Evolutionary conservation across 805 yeast species (phyloP).

Genomic region (Candida takata): DNA sequence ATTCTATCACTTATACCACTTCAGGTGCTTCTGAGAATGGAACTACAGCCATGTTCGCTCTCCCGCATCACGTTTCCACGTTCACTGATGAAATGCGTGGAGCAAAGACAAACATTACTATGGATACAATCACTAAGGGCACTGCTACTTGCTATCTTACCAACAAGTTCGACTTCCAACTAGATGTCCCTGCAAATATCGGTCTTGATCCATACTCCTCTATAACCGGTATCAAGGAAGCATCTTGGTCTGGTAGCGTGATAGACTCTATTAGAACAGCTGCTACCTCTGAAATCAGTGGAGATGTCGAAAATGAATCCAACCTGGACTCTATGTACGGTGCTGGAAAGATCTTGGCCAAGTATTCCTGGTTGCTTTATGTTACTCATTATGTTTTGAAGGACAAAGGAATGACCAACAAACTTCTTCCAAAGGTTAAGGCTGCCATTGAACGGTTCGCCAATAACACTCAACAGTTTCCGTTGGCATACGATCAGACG

Average conservation of each 20-base stretch:
- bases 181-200: constrained; percentile 36
- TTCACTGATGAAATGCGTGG: constrained; percentile 27
- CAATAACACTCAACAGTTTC: constrained; percentile 58
- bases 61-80: constrained; percentile 57
- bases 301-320: constrained; percentile 39
- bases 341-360: constrained; percentile 82
- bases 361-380: constrained; percentile 81
- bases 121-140: constrained; percentile 48
- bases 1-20: constrained; percentile 36
- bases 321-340: constrained; percentile 80
- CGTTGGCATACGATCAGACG: constrained; percentile 69
- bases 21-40: constrained; percentile 42
- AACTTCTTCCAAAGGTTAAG: constrained; percentile 52
- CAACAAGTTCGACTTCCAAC: constrained; percentile 32
- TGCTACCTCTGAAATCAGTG: constrained; percentile 29
- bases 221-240: constrained; percentile 20
- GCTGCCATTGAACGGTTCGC: constrained; percentile 65
- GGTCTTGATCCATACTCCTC: constrained; percentile 39
- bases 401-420: constrained; percentile 44
- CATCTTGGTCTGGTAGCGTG: constrained; percentile 25
- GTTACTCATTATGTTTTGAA: constrained; percentile 60
- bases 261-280: constrained; percentile 26
- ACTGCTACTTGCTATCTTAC: constrained; percentile 39
- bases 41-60: constrained; percentile 46
- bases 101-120: constrained; percentile 27